Evolutionary conservation across 2,329 filamentous ascomycete species (phyloP).

Genomic region (Scedosporium dehoogii): DNA sequence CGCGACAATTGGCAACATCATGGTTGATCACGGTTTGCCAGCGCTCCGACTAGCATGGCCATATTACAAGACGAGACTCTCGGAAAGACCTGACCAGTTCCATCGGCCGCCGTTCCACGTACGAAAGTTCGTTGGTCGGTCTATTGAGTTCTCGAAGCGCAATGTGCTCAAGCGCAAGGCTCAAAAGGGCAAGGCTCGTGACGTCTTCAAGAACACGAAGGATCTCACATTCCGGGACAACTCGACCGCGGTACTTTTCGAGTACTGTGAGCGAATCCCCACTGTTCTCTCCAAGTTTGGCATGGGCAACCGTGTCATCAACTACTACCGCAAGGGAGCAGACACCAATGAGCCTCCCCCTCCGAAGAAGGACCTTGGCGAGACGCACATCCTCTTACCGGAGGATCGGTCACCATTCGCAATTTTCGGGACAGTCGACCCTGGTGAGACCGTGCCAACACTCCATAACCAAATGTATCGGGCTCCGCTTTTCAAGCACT

Average conservation of each 20-base stretch:
- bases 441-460: constrained; percentile 81
- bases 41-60: constrained; percentile 88
- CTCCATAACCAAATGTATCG: constrained; percentile 94
- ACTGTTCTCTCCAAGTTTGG: constrained; percentile 91
- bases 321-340: constrained; percentile 84
- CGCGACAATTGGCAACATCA: constrained; percentile 79
- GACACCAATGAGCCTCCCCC: constrained; percentile 62
- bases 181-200: constrained; percentile 68
- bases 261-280: constrained; percentile 92
- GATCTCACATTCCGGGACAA: constrained; percentile 85
- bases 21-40: constrained; percentile 90
- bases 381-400: constrained; percentile 76
- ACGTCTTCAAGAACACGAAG: constrained; percentile 70
- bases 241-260: constrained; percentile 75
- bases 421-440: constrained; percentile 85
- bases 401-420: constrained; percentile 96
- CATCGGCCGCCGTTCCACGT: constrained; percentile 74
- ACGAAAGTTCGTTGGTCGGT: constrained; percentile 53
- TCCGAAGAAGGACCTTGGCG: constrained; percentile 76
- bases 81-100: constrained; percentile 66
- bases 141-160: constrained; percentile 64
- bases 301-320: constrained; percentile 93
- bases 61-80: constrained; percentile 84
- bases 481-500: constrained; percentile 85
- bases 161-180: constrained; percentile 69